Evolutionary conservation across 176 grass and related monocot genomes (phyloP).

Genomic region (Typha latifolia): DNA sequence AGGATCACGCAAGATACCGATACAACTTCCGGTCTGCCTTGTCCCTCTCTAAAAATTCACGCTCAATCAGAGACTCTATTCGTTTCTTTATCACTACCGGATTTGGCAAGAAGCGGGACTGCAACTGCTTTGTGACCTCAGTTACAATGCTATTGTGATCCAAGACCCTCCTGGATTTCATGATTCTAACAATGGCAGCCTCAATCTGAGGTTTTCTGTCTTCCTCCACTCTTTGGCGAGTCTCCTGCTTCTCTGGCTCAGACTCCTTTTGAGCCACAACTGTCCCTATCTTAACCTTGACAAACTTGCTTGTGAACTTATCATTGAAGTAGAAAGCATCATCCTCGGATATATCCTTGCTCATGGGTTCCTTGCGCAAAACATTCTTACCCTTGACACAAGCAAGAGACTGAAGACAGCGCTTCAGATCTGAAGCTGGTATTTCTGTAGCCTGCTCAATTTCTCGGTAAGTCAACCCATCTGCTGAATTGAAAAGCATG

Average conservation of each 20-base stretch:
- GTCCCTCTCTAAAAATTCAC: conserved; percentile 96
- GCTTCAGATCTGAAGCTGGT: conserved; percentile 81
- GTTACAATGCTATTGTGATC: conserved; percentile 95
- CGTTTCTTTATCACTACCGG: conserved; percentile 96
- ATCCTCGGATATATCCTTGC: conserved; percentile 95
- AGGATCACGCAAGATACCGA: conserved; percentile 73
- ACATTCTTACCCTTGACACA: conserved; percentile 98
- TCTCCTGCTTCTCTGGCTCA: conserved; percentile 97
- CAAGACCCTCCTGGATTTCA: conserved; percentile 83
- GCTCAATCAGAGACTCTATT: conserved; percentile 89
- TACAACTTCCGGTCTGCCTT: conserved; percentile 94
- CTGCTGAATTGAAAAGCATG: conserved; percentile 69
- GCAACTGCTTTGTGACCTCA: conserved; percentile 90
- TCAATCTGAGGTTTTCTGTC: conserved; percentile 97
- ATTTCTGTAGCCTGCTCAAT: conserved; percentile 77
- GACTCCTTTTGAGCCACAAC: conserved; percentile 92
- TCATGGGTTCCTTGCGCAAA: conserved; percentile 90
- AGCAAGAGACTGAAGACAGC: conserved; percentile 92
- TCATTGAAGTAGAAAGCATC: conserved; percentile 90
- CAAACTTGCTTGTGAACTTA: conserved; percentile 93
- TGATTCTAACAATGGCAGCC: conserved; percentile 91
- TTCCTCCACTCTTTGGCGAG: conserved; percentile 89
- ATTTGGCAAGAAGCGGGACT: conserved; percentile 83
- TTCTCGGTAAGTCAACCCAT: conserved; percentile 64
- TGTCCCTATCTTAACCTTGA: conserved; percentile 95